phyloP scores from a whole-genome alignment of 2,329 filamentous ascomycete species.

The Xylaria digitata region DNA sequence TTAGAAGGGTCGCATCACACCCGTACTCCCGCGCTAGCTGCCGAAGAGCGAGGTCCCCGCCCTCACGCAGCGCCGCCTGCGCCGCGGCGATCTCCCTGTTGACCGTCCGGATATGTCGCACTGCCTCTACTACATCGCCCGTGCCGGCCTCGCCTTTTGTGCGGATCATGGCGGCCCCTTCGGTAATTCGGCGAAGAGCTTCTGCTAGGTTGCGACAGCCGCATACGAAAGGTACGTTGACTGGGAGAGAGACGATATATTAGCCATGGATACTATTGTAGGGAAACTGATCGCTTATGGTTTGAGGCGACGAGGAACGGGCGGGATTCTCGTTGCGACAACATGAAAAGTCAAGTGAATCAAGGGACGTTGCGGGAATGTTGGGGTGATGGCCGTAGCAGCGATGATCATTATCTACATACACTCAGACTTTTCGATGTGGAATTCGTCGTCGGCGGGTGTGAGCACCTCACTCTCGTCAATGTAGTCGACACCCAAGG shows the following conservation, averaged over 20 bases:
- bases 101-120: constrained; percentile 94
- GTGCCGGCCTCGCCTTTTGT: constrained; percentile 99
- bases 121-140: constrained; percentile 95
- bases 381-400: not conserved
- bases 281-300: not conserved
- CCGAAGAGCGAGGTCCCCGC: constrained; percentile 66
- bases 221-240: constrained; percentile 91
- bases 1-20: constrained; percentile 80
- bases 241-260: constrained; percentile 13
- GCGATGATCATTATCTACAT: constrained; percentile 5
- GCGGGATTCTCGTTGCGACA: not conserved
- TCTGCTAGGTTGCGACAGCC: constrained; percentile 95
- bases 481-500: constrained; percentile 95
- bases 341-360: too few species aligned
- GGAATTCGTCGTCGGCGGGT: constrained; percentile 88
- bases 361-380: not conserved
- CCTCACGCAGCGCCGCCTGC: constrained; percentile 74
- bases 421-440: constrained; percentile 86
- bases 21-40: constrained; percentile 84
- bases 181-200: constrained; percentile 87
- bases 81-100: constrained; percentile 84
- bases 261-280: not conserved
- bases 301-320: not conserved
- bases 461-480: constrained; percentile 98
- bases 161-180: constrained; percentile 98